A percentile compares a stretch with the other conserved stretches of the same genome.
These are phyloP conservation scores for Agaricus blazei DNA, from an alignment of 768 basidiomycete genomes.

Conservation along the genomic window DNA sequence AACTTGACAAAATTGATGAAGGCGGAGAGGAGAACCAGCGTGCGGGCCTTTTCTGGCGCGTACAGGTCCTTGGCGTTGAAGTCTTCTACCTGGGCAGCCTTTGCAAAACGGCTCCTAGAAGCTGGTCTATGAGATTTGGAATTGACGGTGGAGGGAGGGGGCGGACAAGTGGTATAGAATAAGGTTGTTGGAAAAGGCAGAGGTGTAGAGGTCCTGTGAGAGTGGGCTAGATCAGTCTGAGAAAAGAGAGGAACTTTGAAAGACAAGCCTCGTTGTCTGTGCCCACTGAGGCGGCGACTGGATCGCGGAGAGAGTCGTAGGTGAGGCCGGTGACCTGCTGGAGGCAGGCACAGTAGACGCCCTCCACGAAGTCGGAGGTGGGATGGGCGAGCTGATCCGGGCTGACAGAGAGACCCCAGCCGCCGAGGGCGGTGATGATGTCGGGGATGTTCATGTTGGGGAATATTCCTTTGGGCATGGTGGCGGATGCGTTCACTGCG, in stretches of 20 bases:
- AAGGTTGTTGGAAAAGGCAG: conserved; percentile 56
- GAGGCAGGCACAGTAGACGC: conserved; percentile 66
- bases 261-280: conserved; percentile 49
- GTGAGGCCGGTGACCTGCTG: conserved; percentile 65
- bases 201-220: conserved; percentile 58
- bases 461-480: conserved; percentile 49
- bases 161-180: conserved; percentile 65
- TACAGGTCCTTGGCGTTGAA: conserved; percentile 74
- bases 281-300: conserved; percentile 52
- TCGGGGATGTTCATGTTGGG: conserved; percentile 63
- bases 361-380: conserved; percentile 64
- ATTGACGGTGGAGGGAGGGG: not conserved
- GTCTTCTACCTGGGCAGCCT: conserved; percentile 67
- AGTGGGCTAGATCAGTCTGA: not conserved
- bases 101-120: conserved; percentile 61
- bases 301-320: conserved; percentile 51
- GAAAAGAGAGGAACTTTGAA: not conserved
- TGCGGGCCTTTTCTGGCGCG: conserved; percentile 70
- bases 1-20: conserved; percentile 95
- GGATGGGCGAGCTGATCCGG: conserved; percentile 66
- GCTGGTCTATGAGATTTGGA: not conserved
- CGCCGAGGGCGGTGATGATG: conserved; percentile 57
- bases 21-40: conserved; percentile 71
- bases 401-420: conserved; percentile 65
- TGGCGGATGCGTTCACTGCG: conserved; percentile 1